These are phyloP conservation scores for Gracilaria gracilis DNA, from an alignment of 23 red algal species.

Conservation along the genomic window DNA sequence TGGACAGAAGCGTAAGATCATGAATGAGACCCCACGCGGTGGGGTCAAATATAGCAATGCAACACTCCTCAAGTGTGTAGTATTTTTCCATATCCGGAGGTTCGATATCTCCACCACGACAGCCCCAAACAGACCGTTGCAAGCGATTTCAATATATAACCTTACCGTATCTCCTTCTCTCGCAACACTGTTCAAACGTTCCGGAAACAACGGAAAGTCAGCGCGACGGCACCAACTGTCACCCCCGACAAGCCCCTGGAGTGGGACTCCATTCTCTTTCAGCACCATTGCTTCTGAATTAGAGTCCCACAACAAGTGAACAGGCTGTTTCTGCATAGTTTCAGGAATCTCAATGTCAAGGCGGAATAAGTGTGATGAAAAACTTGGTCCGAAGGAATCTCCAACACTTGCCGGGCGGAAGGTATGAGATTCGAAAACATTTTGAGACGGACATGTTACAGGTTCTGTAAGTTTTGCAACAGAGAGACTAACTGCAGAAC, in stretches of 20 bases:
- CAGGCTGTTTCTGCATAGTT: slow-evolving; percentile 20
- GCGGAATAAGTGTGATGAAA: slow-evolving; percentile 74
- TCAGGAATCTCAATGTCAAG: slow-evolving; percentile 63
- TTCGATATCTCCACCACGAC: slow-evolving; percentile 84
- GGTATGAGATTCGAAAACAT: slow-evolving; percentile 18
- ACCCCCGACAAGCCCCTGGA: slow-evolving; percentile 78
- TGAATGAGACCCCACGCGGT: slow-evolving; percentile 77
- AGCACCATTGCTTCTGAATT: slow-evolving; percentile 82
- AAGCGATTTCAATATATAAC: slow-evolving; percentile 88
- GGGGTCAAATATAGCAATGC: slow-evolving; percentile 64
- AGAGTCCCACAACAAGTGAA: slow-evolving; percentile 85
- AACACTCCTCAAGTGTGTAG: slow-evolving; percentile 63
- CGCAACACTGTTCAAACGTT: slow-evolving; percentile 23
- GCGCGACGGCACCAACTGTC: slow-evolving; percentile 55
- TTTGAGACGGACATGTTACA: slow-evolving; percentile 5
- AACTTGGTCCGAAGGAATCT: slow-evolving; percentile 77
- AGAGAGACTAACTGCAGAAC: slow-evolving; percentile 49
- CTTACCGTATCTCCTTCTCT: slow-evolving; percentile 28
- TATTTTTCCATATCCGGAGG: slow-evolving; percentile 72
- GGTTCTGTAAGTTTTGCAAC: background rate
- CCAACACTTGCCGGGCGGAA: slow-evolving; percentile 63
- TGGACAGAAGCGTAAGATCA: slow-evolving; percentile 69
- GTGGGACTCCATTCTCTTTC: slow-evolving; percentile 47
- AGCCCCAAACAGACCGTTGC: slow-evolving; percentile 88
- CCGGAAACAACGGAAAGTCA: slow-evolving; percentile 61